Percentiles rank a stretch among this genome's conserved stretches.
Conservation (phyloP, 345 rosid species). For the Leavenworthia alabamica region DNA sequence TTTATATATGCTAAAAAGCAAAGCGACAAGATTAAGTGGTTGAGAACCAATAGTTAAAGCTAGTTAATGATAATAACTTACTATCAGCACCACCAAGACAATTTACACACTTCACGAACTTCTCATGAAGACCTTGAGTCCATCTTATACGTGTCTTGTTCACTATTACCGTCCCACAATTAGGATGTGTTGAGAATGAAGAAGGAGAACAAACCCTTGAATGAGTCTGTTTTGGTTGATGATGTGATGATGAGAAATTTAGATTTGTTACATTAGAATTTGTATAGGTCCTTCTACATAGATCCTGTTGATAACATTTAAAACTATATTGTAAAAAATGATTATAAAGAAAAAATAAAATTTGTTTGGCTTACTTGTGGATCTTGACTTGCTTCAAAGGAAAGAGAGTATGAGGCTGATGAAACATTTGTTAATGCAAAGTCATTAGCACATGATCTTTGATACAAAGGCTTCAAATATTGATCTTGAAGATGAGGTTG, state of each 20-base stretch:
- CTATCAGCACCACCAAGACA: conserved; percentile 74
- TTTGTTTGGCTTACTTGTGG: conserved; percentile 35
- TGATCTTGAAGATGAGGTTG: conserved; percentile 18
- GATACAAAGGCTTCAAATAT: conserved; percentile 17
- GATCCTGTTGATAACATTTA: conserved; percentile 25
- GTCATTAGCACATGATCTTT: conserved; percentile 6
- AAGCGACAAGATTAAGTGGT: background rate
- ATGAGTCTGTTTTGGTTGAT: conserved; percentile 15
- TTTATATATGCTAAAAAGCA: background rate
- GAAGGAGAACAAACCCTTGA: conserved; percentile 11
- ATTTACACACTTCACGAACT: conserved; percentile 73
- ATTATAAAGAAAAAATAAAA: background rate
- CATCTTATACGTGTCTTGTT: conserved; percentile 72
- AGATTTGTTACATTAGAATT: conserved; percentile 29
- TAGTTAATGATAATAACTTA: conserved; percentile 31
- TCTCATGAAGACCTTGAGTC: conserved; percentile 86
- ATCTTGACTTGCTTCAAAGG: conserved; percentile 41
- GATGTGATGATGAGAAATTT: conserved; percentile 24
- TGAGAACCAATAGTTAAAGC: background rate
- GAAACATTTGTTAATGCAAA: conserved; percentile 4
- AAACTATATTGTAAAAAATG: background rate
- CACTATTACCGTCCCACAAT: background rate
- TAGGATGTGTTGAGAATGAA: conserved; percentile 16
- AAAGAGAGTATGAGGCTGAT: conserved; percentile 28
- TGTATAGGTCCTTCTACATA: conserved; percentile 12